Evolutionary conservation across 192 early-diverging fungal species (phyloP).

Genomic region (Rhizoclosmatium globosum): DNA sequence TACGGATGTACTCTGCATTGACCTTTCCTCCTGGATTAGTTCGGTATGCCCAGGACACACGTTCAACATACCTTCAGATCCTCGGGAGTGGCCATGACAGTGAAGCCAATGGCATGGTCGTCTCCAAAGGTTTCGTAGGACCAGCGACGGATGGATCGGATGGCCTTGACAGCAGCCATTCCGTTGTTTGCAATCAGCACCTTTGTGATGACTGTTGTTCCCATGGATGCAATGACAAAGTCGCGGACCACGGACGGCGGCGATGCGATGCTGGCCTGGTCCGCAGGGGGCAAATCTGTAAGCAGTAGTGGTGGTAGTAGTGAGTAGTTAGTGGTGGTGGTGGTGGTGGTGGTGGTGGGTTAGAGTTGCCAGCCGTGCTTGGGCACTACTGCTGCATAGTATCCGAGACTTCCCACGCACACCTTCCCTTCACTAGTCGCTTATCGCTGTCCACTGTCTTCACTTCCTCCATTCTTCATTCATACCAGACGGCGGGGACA

Average conservation of each 20-base stretch:
- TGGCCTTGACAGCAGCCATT: conserved; percentile 99
- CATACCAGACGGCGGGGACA: too few species aligned
- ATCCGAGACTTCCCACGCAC: too few species aligned
- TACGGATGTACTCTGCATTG: conserved; percentile 99
- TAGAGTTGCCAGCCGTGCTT: too few species aligned
- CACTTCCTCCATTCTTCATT: too few species aligned
- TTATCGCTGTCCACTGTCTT: too few species aligned
- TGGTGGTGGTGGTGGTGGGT: too few species aligned
- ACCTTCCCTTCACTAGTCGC: too few species aligned
- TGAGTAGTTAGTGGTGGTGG: too few species aligned
- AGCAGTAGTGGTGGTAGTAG: too few species aligned
- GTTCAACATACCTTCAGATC: conserved; percentile 71
- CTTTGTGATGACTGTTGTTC: conserved; percentile 79
- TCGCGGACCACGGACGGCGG: conserved; percentile 49
- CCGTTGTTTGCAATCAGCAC: conserved; percentile 99
- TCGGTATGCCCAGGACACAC: too few species aligned
- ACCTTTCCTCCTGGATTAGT: conserved; percentile 39
- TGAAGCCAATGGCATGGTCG: conserved; percentile 94
- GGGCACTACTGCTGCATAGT: too few species aligned
- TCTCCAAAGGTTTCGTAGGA: conserved; percentile 98
- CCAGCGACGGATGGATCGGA: conserved; percentile 97
- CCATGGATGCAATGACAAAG: conserved; percentile 44
- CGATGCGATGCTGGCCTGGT: not conserved
- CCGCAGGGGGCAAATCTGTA: too few species aligned
- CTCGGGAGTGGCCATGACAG: conserved; percentile 98